Evolutionary conservation across 176 grass and related monocot species (phyloP), one percentile per base, ranked within the genome.

Genomic region (Saccharum spontaneum): DNA sequence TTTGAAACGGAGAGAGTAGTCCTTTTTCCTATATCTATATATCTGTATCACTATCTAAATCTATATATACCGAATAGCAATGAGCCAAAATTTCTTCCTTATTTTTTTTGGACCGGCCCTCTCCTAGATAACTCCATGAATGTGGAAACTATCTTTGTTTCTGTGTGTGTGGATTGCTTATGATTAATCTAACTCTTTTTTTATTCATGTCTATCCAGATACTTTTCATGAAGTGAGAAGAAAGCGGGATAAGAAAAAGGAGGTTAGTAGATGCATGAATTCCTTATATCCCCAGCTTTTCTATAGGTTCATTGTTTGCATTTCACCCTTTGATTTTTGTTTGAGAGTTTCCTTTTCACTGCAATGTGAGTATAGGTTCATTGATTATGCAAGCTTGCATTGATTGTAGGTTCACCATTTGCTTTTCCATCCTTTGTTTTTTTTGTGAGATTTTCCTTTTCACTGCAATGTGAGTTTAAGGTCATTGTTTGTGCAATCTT

Each of bases 171-270:
- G 22, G 8, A 24, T 17, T 73, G 24, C 17, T 61, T 59, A 45
- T 66, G 33, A 18, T 61, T 54, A 30, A 71, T 89, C 65, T 90
- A 88, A 88, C n/a, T 80, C 39, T 1, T 81, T 55, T 70, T 24
- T 36, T 46, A 17, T 84, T 74, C 24, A 73, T 70, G 33, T n/a
- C 45, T 81, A 9, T 92, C 67, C 83, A 95, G 90, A 95, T 87
- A 86, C 88, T 84, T 95, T 95, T 71, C 90, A 89, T 78, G 93
- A 92, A 80, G 93, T 95, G 83, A 92, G 61, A 72, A 95, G 88
- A 76, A 95, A 90, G 67, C 93, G 90, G 28, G 88, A 83, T 73
- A 95, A 87, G 86, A 92, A 90, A 88, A 95, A 95, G 61, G 90
- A 95, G 93, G 93, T 95, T 33, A 69, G 64, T 90, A 57, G 7